Conservation (phyloP, 768 basidiomycete genomes). For the Termitomyces sp. region DNA sequence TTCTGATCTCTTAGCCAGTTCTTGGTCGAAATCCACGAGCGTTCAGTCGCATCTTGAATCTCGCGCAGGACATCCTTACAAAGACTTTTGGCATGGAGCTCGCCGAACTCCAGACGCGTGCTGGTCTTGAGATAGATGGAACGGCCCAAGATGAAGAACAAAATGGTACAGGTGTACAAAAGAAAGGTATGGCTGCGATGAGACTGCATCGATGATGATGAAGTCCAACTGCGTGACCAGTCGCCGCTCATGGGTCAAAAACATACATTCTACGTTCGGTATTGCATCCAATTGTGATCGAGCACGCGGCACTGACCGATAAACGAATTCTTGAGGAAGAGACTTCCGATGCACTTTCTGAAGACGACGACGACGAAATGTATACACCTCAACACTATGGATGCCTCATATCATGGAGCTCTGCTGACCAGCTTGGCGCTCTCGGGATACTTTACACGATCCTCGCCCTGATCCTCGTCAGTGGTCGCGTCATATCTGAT, state of each 20-base stretch:
- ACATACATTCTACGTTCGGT: constrained; percentile 79
- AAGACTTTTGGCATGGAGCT: constrained; percentile 81
- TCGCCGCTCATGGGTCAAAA: constrained; percentile 57
- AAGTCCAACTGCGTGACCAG: constrained; percentile 21
- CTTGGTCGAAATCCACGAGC: constrained; percentile 37
- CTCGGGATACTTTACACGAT: constrained; percentile 78
- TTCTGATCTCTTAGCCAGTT: constrained; percentile 17
- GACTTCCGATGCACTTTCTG: constrained; percentile 39
- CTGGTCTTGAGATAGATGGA: constrained; percentile 42
- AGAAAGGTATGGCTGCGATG: constrained; percentile 42
- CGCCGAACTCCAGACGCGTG: constrained; percentile 65
- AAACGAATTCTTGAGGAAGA: constrained; percentile 47
- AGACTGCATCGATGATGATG: neutral
- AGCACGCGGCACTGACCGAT: constrained; percentile 49
- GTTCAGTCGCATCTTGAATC: constrained; percentile 59
- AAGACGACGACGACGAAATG: constrained; percentile 43
- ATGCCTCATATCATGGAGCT: constrained; percentile 70
- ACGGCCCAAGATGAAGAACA: constrained; percentile 37
- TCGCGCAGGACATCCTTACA: constrained; percentile 59
- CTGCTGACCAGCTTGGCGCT: constrained; percentile 56
- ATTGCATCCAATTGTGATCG: constrained; percentile 58
- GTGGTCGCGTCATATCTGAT: constrained; percentile 68
- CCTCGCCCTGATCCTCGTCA: constrained; percentile 78
- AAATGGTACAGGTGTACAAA: constrained; percentile 54
- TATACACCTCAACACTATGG: constrained; percentile 46